Evolutionary conservation across 1,284 basidiomycete genomes (phyloP).

Genomic region (Rhodotorula sp.): DNA sequence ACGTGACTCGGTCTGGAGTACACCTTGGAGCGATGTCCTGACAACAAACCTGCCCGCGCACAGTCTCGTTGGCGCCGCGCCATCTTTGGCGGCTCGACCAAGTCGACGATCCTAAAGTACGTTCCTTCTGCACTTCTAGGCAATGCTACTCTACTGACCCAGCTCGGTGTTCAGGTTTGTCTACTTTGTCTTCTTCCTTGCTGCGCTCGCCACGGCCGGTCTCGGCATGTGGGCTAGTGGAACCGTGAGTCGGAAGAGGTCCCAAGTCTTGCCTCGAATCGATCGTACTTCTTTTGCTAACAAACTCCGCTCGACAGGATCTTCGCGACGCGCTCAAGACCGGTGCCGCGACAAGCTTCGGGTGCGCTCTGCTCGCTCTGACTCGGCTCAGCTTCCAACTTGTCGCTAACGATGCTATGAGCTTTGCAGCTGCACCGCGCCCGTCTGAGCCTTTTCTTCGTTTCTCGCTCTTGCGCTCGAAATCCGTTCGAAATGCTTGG

Average conservation of each 20-base stretch:
- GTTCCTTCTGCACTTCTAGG: neutral
- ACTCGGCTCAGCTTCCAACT: neutral
- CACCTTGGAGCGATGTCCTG: too few relatives aligned
- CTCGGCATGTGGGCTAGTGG: constrained; percentile 53
- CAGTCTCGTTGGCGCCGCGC: constrained; percentile 37
- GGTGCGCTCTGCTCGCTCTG: neutral
- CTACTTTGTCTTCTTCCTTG: constrained; percentile 50
- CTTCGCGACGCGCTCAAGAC: neutral
- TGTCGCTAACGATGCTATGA: neutral
- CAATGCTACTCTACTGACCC: neutral
- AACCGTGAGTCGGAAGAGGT: neutral
- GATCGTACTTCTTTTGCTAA: neutral
- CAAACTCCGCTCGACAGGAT: neutral
- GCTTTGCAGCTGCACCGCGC: neutral
- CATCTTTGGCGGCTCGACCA: constrained; percentile 13
- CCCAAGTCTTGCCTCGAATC: too few relatives aligned
- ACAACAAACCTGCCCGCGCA: too few relatives aligned
- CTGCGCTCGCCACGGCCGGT: constrained; percentile 48
- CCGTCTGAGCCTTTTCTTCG: neutral
- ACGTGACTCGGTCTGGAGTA: neutral
- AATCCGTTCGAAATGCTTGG: too few relatives aligned
- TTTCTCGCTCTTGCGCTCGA: too few relatives aligned
- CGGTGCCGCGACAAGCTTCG: neutral
- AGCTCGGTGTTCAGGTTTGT: constrained; percentile 45
- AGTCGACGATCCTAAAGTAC: constrained; percentile 20